phyloP scores from a whole-genome alignment of 306 rosid genomes.

The Echinosophora koreensis region DNA sequence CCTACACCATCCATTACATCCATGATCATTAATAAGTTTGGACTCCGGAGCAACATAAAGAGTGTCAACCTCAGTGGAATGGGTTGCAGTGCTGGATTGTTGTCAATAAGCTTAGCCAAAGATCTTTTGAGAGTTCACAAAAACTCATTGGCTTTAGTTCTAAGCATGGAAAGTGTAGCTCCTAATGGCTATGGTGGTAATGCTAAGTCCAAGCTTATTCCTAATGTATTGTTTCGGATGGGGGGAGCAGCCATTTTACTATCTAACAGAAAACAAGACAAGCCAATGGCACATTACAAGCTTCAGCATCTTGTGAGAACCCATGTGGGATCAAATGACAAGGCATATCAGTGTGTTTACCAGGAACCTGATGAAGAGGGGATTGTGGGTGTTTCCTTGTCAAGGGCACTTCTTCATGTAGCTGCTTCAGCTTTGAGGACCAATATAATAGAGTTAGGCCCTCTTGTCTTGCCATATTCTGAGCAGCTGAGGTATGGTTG shows the following conservation, averaged over 20 bases:
- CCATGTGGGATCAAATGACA: slow-evolving; percentile 63
- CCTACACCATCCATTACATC: slow-evolving; percentile 81
- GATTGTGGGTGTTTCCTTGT: slow-evolving; percentile 61
- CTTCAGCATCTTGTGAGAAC: slow-evolving; percentile 74
- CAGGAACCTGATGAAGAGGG: slow-evolving; percentile 63
- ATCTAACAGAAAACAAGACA: slow-evolving; percentile 65
- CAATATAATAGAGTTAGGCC: slow-evolving; percentile 60
- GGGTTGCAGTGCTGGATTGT: slow-evolving; percentile 84
- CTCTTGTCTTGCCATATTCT: slow-evolving; percentile 70
- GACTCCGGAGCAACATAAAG: slow-evolving; percentile 69
- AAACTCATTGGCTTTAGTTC: slow-evolving; percentile 66
- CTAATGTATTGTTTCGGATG: slow-evolving; percentile 73
- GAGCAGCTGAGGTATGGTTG: slow-evolving; percentile 60
- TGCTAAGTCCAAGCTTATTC: slow-evolving; percentile 64
- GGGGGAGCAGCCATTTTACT: slow-evolving; percentile 77
- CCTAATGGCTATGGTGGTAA: slow-evolving; percentile 67
- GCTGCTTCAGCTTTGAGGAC: slow-evolving; percentile 69
- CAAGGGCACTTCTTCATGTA: slow-evolving; percentile 56
- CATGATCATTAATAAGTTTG: slow-evolving; percentile 67
- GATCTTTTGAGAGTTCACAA: slow-evolving; percentile 70
- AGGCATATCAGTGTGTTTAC: slow-evolving; percentile 65
- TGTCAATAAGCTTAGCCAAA: slow-evolving; percentile 66
- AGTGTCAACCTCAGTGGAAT: slow-evolving; percentile 71
- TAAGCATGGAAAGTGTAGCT: slow-evolving; percentile 72
- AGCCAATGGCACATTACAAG: slow-evolving; percentile 60